Base-by-base conservation (phyloP, 192 early-diverging fungal species). In the Backusella sp. region DNA sequence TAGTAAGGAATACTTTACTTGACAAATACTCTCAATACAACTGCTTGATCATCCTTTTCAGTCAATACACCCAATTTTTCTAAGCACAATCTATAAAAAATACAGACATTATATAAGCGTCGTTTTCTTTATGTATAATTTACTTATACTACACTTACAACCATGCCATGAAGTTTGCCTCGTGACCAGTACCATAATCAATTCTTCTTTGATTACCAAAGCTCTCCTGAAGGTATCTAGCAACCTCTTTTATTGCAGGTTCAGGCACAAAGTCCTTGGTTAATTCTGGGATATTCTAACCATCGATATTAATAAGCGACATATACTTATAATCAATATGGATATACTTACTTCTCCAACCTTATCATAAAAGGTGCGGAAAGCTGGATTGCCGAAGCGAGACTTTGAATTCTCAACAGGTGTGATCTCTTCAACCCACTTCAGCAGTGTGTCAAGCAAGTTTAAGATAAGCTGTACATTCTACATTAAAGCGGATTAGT, bases 171-270 rank as follows among this genome's bases (percentile, higher is more conserved):
- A 99, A 98, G 74, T 93, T 95, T 6, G 93, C 91, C 85, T 99
- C 97, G 74, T 99, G 97, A 9, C 97, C 96, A 5, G 96, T 97
- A 32, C 98, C 98, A 86, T 98, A 99, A 85, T 99, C 98, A 72
- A 98, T 96, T 73, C 98, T 90, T 73, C 90, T 92, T 12, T 93
- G 89, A 77, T 96, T 94, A 9, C 98, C 98, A 88, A 95, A 98
- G 76, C 88, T 87, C 80, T 96, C 90, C 21, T 88, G 66, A 70
- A 95, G 87, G 85, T 99, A 99, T 41, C 83, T 84, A 19, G 92
- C 81, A 4, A 96, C 84, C 73, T 90, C 88, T 21, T 79, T 79
- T 12, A 86, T 74, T 14, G 85, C 82, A 23, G 56, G 37, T 70
- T 32, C 21, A 68, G 69, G 32, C 5, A 62, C 32, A 44, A 56